phyloP scores from a whole-genome alignment of 768 basidiomycete genomes.

The Boletus rubropictus region DNA sequence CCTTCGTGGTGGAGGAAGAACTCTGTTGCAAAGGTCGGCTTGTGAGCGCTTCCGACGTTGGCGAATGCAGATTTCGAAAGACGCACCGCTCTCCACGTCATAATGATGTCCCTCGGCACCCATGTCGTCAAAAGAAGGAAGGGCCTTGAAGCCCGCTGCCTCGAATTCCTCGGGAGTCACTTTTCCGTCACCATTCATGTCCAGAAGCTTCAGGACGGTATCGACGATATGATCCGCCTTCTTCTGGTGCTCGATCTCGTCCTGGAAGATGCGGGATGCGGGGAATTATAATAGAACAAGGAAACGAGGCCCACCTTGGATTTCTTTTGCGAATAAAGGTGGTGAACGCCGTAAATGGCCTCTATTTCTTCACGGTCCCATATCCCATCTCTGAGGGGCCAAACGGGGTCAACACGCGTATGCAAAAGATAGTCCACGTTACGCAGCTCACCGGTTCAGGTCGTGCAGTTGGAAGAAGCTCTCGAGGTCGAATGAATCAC shows the following conservation, averaged over 20 bases:
- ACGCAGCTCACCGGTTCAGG: slow-evolving; percentile 57
- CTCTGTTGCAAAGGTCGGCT: slow-evolving; percentile 39
- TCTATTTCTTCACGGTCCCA: slow-evolving; percentile 89
- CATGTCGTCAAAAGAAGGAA: slow-evolving; percentile 78
- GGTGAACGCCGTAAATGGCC: slow-evolving; percentile 94
- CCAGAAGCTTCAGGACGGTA: slow-evolving; percentile 62
- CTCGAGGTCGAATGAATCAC: slow-evolving; percentile 74
- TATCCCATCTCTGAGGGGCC: slow-evolving; percentile 57
- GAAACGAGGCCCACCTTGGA: slow-evolving; percentile 45
- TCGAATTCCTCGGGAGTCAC: slow-evolving; percentile 68
- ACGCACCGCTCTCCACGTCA: slow-evolving; percentile 81
- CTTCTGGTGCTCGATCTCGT: slow-evolving; percentile 70
- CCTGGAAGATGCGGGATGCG: slow-evolving; percentile 33
- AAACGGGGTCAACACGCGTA: neutral
- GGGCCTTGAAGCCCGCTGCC: slow-evolving; percentile 61
- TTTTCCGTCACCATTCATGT: slow-evolving; percentile 68
- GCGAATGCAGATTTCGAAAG: neutral
- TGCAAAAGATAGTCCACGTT: neutral
- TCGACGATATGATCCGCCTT: slow-evolving; percentile 78
- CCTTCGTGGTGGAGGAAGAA: slow-evolving; percentile 99
- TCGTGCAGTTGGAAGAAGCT: slow-evolving; percentile 98
- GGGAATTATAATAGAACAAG: neutral
- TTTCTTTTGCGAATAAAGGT: slow-evolving; percentile 79
- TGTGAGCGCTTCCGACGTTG: slow-evolving; percentile 1
- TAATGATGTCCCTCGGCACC: slow-evolving; percentile 94